phyloP scores from a whole-genome alignment of 2,329 filamentous ascomycete genomes.

The Aquanectria penicillioides region DNA sequence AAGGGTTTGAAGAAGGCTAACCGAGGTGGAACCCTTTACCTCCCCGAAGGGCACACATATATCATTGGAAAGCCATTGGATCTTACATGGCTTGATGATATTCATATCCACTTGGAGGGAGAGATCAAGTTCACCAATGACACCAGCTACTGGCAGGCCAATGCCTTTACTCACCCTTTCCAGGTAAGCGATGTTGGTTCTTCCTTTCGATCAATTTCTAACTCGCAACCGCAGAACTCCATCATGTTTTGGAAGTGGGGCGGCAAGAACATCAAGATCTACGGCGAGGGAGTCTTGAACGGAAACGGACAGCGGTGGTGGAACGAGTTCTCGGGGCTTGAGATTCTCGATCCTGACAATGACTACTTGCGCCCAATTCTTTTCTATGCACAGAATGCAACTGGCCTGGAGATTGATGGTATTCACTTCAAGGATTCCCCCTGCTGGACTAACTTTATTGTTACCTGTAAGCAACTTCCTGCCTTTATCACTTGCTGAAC shows the following conservation, averaged over 20 bases:
- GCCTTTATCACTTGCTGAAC: rapidly evolving
- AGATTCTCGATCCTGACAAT: conserved; percentile 35
- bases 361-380: conserved; percentile 36
- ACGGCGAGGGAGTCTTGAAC: conserved; percentile 36
- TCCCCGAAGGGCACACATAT: conserved; percentile 35
- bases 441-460: conserved; percentile 40
- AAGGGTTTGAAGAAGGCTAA: conserved; percentile 37
- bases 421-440: conserved; percentile 40
- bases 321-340: conserved; percentile 38
- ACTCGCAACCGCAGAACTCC: conserved; percentile 29
- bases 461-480: conserved; percentile 28
- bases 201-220: not conserved
- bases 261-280: conserved; percentile 63
- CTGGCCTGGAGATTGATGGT: conserved; percentile 33
- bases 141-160: conserved; percentile 35
- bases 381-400: conserved; percentile 40
- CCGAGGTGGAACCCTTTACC: conserved; percentile 35
- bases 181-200: conserved; percentile 16
- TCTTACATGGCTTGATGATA: conserved; percentile 34
- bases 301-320: conserved; percentile 39
- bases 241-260: conserved; percentile 72
- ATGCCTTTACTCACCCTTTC: conserved; percentile 36
- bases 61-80: conserved; percentile 39
- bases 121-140: conserved; percentile 42
- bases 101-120: conserved; percentile 39